Evolutionary conservation across 208 protist genomes (phyloP), one percentile per base, ranked within the genome.

Genomic region (Naegleria fowleri): DNA sequence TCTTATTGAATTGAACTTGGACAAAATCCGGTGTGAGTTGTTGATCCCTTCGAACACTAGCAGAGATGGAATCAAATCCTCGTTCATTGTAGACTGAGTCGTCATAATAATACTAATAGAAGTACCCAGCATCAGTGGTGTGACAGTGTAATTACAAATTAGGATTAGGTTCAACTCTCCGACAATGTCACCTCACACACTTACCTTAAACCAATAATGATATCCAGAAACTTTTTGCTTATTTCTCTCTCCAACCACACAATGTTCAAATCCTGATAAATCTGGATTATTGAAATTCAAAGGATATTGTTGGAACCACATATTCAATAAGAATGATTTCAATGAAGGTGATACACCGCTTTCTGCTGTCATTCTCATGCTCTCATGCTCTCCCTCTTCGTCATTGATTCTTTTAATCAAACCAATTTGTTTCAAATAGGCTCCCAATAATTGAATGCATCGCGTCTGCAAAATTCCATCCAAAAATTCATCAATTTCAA

Each of bases 181-280:
- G n/a, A n/a, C n/a, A n/a, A n/a, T n/a, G n/a, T n/a, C n/a, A n/a
- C n/a, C n/a, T n/a, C n/a, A n/a, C 7, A 48, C 7, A 48, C 43
- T 1, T 48, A 48, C 43, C 43, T 86, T 86, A 29, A 38, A 86
- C 83, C 83, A 86, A 48, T 38, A 86, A 39, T 86, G 83, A 86
- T 86, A 86, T 4, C 83, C 83, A 19, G 15, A 43, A 0, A 86
- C 83, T 86, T 86, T 39, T 29, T 43, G 16, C 9, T 16, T 16
- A 38, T 29, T 43, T 16, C 29, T 86, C 83, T 86, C 83, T 33
- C 83, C 83, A 19, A 86, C 83, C 39, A 40, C 13, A 86, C 7
- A n/a, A 86, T 86, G 83, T 16, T 86, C 83, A 86, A 86, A 86
- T 39, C 36, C 83, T 33, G 83, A 86, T 5, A 86, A 39, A 5